Conservation (phyloP, 352 stramenopile species). For the Nothophytophthora sp. region DNA sequence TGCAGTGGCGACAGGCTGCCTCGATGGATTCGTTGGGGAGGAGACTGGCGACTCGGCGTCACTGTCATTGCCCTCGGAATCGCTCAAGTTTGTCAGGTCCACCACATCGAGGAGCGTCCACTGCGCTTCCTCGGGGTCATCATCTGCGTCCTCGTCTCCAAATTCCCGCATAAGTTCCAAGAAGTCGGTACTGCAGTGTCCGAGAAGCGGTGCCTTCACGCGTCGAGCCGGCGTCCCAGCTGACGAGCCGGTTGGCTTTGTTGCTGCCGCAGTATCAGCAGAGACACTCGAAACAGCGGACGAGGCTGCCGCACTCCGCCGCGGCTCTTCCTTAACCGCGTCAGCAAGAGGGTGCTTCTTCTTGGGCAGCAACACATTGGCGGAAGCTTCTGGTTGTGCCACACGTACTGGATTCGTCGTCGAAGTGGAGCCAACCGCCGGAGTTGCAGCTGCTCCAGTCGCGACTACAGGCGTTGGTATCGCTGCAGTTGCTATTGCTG, state of each 20-base stretch:
- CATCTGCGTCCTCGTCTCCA: slow-evolving; percentile 35
- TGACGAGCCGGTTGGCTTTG: background rate
- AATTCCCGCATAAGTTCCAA: slow-evolving; percentile 51
- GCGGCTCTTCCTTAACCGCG: background rate
- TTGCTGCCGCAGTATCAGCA: slow-evolving; percentile 5
- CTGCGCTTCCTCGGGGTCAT: slow-evolving; percentile 45
- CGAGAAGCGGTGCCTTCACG: slow-evolving; percentile 24
- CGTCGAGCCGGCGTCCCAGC: slow-evolving; percentile 6
- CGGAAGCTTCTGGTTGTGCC: slow-evolving; percentile 1
- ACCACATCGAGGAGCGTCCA: slow-evolving; percentile 55
- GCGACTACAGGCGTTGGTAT: background rate
- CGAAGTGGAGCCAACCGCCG: background rate
- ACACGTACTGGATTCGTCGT: background rate
- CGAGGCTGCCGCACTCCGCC: slow-evolving; percentile 4
- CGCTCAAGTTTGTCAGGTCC: slow-evolving; percentile 61
- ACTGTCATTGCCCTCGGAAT: slow-evolving; percentile 37
- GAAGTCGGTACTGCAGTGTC: slow-evolving; percentile 44
- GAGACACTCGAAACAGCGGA: background rate
- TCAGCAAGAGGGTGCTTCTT: slow-evolving; percentile 20
- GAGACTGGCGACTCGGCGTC: slow-evolving; percentile 25
- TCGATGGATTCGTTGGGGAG: background rate
- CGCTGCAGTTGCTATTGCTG: background rate
- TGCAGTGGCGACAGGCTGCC: background rate
- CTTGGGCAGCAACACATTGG: slow-evolving; percentile 21
- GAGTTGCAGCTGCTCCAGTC: background rate